phyloP scores from a whole-genome alignment of 1,139 yeast genomes.

The Debaryomyces sp. region DNA sequence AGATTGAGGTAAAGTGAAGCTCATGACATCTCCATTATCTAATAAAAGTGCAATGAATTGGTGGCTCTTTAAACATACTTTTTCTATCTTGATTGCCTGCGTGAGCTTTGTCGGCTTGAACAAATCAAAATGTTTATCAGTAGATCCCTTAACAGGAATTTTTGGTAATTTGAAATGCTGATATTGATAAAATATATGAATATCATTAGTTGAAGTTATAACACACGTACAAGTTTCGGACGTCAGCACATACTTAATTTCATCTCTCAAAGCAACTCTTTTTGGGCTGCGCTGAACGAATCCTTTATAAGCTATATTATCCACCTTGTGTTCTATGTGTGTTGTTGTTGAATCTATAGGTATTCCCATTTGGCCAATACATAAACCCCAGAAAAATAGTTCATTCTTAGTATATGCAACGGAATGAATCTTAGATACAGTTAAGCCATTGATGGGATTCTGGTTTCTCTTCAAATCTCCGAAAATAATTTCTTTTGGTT shows the following conservation, averaged over 20 bases:
- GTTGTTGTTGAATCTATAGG: slow-evolving; percentile 15
- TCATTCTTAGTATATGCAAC: slow-evolving; percentile 58
- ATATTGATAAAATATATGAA: slow-evolving; percentile 63
- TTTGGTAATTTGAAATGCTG: slow-evolving; percentile 55
- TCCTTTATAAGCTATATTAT: slow-evolving; percentile 36
- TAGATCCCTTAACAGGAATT: slow-evolving; percentile 32
- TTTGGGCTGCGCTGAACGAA: slow-evolving; percentile 44
- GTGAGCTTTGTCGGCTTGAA: slow-evolving; percentile 57
- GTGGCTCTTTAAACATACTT: slow-evolving; percentile 38
- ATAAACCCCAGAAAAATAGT: slow-evolving; percentile 77
- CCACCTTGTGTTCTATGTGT: slow-evolving; percentile 28
- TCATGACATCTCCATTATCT: slow-evolving; percentile 54
- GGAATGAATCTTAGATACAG: slow-evolving; percentile 76
- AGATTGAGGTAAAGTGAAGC: slow-evolving; percentile 26
- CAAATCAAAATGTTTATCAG: slow-evolving; percentile 49
- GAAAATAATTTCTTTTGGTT: slow-evolving; percentile 51
- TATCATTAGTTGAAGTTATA: slow-evolving; percentile 58
- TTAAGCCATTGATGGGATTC: slow-evolving; percentile 49
- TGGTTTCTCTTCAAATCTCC: slow-evolving; percentile 45
- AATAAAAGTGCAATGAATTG: slow-evolving; percentile 45
- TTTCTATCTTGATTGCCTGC: slow-evolving; percentile 35
- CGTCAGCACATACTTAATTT: slow-evolving; percentile 61
- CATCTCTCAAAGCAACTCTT: slow-evolving; percentile 47
- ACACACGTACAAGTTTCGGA: slow-evolving; percentile 76
- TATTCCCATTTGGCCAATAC: slow-evolving; percentile 85